Percentiles rank a stretch among this genome's conserved stretches.
phyloP scores from a whole-genome alignment of 371 early-diverging fungal species.

The Rhizopus microsporus region DNA sequence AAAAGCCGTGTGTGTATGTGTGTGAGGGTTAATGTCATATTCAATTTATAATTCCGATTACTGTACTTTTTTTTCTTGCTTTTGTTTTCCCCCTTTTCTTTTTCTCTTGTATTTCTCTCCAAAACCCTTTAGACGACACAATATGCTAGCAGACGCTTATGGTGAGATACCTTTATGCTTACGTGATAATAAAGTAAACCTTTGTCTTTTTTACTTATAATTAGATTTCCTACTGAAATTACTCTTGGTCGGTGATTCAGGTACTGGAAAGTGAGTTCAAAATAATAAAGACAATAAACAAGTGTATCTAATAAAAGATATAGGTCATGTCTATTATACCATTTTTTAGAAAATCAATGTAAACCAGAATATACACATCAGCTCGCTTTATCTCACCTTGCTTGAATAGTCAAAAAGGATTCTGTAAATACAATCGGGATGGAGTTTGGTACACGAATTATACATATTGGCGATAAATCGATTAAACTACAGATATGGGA shows the following conservation, averaged over 20 bases:
- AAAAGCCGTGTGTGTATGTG: too few species aligned
- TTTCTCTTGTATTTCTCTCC: not conserved
- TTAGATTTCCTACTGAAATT: conserved; percentile 61
- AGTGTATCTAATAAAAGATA: not conserved
- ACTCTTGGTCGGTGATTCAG: conserved; percentile 64
- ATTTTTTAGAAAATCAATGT: conserved; percentile 69
- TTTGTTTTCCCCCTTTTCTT: not conserved
- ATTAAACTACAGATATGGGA: conserved; percentile 87
- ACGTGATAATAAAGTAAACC: not conserved
- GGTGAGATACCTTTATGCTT: conserved; percentile 22
- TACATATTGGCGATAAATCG: conserved; percentile 63
- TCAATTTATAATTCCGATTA: not conserved
- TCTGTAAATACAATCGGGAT: conserved; percentile 72
- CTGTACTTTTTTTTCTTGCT: not conserved
- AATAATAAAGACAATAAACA: conserved; percentile 5
- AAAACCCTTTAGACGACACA: conserved; percentile 8
- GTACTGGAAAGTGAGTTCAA: conserved; percentile 60
- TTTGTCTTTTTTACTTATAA: not conserved
- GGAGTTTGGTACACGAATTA: conserved; percentile 68
- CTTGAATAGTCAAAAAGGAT: conserved; percentile 54
- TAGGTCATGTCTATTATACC: conserved; percentile 69
- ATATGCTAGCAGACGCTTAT: conserved; percentile 53
- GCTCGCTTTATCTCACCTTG: not conserved
- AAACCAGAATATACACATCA: conserved; percentile 14
- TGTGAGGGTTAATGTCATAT: too few species aligned